Evolutionary conservation across 2,329 filamentous ascomycete species (phyloP).

Genomic region (Bimuria novae-zelandiae): DNA sequence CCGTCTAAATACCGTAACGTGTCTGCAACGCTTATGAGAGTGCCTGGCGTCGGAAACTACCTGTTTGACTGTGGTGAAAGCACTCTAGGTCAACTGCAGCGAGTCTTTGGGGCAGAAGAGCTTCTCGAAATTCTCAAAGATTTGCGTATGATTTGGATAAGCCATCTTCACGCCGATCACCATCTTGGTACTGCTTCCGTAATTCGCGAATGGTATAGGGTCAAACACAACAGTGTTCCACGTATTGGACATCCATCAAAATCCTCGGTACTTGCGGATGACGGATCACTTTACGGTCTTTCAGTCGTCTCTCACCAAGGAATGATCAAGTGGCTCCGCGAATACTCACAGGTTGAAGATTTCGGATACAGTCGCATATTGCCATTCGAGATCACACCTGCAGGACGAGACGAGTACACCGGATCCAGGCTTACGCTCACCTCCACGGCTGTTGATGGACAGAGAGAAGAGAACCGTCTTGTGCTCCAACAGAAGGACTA

Average conservation of each 20-base stretch:
- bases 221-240: constrained; percentile 53
- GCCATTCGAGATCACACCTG: constrained; percentile 51
- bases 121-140: constrained; percentile 74
- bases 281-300: constrained; percentile 26
- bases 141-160: constrained; percentile 86
- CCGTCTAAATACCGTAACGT: constrained; percentile 97
- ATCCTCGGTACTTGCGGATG: constrained; percentile 43
- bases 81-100: constrained; percentile 83
- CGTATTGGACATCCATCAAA: constrained; percentile 20
- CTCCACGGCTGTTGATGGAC: constrained; percentile 2
- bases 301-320: constrained; percentile 68
- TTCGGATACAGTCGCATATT: constrained; percentile 69
- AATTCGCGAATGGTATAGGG: constrained; percentile 78
- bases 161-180: constrained; percentile 94
- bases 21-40: constrained; percentile 80
- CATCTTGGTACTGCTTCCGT: constrained; percentile 83
- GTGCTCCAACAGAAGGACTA: constrained; percentile 36
- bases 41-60: constrained; percentile 86
- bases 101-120: constrained; percentile 69
- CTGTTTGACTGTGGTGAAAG: constrained; percentile 92
- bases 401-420: constrained; percentile 21
- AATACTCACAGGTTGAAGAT: constrained; percentile 79
- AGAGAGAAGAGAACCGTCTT: constrained; percentile 6
- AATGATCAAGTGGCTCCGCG: constrained; percentile 77
- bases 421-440: constrained; percentile 37